phyloP scores from a whole-genome alignment of 108 stramenopile species.

The Tribonema minus region DNA sequence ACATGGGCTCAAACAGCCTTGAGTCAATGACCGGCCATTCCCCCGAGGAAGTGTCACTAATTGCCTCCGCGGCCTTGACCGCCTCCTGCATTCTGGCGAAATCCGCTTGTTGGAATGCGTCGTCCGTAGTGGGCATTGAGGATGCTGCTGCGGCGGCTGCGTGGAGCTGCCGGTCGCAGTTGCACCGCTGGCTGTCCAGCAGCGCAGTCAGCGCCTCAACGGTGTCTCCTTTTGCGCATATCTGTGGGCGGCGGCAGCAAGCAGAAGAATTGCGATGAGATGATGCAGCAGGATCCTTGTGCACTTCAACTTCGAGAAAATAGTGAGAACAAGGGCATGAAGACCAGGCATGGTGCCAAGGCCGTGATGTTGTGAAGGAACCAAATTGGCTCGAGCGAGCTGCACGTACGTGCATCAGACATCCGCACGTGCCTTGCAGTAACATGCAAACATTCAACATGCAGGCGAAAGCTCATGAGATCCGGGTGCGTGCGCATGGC shows the following conservation, averaged over 20 bases:
- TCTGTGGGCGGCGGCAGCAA: not conserved
- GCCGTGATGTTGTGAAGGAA: too few species aligned
- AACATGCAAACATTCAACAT: too few species aligned
- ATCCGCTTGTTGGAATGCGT: not conserved
- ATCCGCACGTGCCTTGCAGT: too few species aligned
- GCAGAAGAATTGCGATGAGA: too few species aligned
- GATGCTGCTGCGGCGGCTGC: not conserved
- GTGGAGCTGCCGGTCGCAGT: not conserved
- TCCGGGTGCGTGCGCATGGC: too few species aligned
- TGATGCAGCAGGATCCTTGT: too few species aligned
- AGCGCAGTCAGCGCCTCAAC: constrained; percentile 31
- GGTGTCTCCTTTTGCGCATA: constrained; percentile 29
- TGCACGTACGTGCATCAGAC: too few species aligned
- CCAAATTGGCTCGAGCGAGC: too few species aligned
- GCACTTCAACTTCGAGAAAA: too few species aligned
- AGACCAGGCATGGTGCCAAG: too few species aligned
- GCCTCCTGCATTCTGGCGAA: not conserved
- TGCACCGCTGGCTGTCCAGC: constrained; percentile 5
- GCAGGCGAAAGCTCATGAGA: too few species aligned
- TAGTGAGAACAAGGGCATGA: too few species aligned
- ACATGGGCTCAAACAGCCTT: constrained; percentile 12
- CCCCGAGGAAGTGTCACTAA: not conserved
- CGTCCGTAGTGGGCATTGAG: not conserved
- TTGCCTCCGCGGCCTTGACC: not conserved
- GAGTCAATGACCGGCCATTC: not conserved